These are phyloP conservation scores for Torulaspora gathmanii DNA, from an alignment of 805 yeast species.

Conservation along the genomic window DNA sequence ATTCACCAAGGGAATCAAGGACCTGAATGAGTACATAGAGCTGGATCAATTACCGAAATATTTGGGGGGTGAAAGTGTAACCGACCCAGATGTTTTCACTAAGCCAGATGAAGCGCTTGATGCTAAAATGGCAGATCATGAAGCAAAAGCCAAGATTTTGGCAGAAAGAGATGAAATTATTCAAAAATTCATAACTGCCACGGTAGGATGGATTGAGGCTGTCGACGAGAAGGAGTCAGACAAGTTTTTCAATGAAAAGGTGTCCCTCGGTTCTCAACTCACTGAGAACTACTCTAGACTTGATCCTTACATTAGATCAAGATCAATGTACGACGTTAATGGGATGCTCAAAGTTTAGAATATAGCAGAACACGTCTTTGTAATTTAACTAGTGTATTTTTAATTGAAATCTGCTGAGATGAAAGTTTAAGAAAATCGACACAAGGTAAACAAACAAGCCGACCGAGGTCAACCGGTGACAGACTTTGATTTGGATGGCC, in stretches of 20 bases:
- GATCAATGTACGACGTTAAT: constrained; percentile 72
- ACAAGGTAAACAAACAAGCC: too few species aligned
- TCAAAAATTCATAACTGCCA: constrained; percentile 53
- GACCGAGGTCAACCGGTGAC: too few species aligned
- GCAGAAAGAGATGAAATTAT: constrained; percentile 53
- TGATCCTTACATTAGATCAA: constrained; percentile 79
- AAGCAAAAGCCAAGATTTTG: constrained; percentile 42
- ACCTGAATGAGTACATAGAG: constrained; percentile 60
- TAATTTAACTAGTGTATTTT: neutral
- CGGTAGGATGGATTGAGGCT: constrained; percentile 75
- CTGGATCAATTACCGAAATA: constrained; percentile 57
- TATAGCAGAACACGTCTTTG: neutral
- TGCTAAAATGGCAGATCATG: constrained; percentile 42
- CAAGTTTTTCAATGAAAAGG: constrained; percentile 49
- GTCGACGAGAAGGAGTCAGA: constrained; percentile 47
- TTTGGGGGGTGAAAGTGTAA: constrained; percentile 67
- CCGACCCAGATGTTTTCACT: constrained; percentile 52
- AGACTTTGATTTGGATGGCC: too few species aligned
- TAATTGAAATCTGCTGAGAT: neutral
- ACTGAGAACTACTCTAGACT: constrained; percentile 59
- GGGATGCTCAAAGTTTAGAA: constrained; percentile 43
- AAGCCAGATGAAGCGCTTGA: constrained; percentile 61
- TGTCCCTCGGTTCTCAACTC: constrained; percentile 48
- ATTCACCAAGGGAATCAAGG: constrained; percentile 69
- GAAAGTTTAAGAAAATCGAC: neutral